Base-by-base conservation (phyloP, 1,284 basidiomycete genomes). In the Ceratobasidium sp. region DNA sequence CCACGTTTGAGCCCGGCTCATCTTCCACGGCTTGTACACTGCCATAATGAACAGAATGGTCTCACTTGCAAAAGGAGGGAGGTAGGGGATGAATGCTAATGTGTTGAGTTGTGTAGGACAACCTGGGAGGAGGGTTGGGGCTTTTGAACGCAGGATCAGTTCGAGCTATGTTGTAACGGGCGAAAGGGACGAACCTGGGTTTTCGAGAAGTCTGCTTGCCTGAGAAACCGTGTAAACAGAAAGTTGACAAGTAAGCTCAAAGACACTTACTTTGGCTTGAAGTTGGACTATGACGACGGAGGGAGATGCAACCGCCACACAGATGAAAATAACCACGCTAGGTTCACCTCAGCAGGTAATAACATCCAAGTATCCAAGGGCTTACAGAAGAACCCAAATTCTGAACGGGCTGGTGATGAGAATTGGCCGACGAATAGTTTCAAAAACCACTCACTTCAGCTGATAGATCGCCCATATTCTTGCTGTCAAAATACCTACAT, bases 1-100 rank as follows among this genome's bases (percentile, higher is more conserved):
- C 22, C 24, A 6, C 13, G 49, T 51, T 51, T 49, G 24, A 7
- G 56, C 16, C 48, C 27, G 14, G 46, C 27, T 65, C 9, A 65
- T 27, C 27, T 65, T 65, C 63, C 41, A 65, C 8, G 63, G 63
- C 24, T 65, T 65, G 22, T 65, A 65, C 5, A 65, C 46, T 49
- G 63, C 49, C 46, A 65, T 29, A 3, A 49, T 19, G 22, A 65
- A 65, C 4, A 65, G 27, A 11, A 65, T 49, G 4, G 63, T 65
- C 19, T 65, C 63, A 9, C 31, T 41, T 16, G 19, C 24, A 27
- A 65, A 65, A 24, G 46, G 63, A n/a, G 63, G 63, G 6, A 65
- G 9, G 43, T 65, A 65, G 5, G 63, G 24, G 11, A 65, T 19
- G 34, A 65, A 65, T 7, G 63, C n/a, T 1, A 65, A 43, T 2